Conservation (phyloP, 768 basidiomycete species). For the Suillus decipiens region DNA sequence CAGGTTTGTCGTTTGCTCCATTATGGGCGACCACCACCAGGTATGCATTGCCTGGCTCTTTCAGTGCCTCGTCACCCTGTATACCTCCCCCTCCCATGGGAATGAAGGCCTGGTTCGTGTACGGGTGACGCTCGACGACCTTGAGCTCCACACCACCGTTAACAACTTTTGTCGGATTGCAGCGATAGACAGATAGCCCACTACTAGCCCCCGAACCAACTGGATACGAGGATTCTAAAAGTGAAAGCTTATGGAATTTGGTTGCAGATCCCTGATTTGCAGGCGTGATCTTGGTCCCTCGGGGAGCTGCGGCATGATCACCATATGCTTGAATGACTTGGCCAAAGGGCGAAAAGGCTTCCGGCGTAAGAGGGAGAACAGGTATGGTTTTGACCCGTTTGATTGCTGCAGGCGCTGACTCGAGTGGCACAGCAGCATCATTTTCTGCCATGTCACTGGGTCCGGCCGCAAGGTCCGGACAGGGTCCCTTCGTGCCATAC, state of each 20-base stretch:
- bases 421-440: conserved; percentile 11
- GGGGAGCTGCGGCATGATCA: conserved; percentile 65
- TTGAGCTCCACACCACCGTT: conserved; percentile 59
- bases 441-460: conserved; percentile 1
- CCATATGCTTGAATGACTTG: conserved; percentile 88
- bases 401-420: conserved; percentile 3
- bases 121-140: conserved; percentile 87
- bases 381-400: conserved; percentile 39
- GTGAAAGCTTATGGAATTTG: conserved; percentile 91
- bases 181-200: conserved; percentile 84
- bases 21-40: conserved; percentile 88
- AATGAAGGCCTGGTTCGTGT: conserved; percentile 90
- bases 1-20: conserved; percentile 74
- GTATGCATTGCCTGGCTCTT: conserved; percentile 57
- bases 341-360: conserved; percentile 88
- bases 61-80: conserved; percentile 45
- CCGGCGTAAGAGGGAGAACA: conserved; percentile 73
- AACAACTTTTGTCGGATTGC: conserved; percentile 51
- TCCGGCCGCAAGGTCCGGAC: conserved; percentile 1
- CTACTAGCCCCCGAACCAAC: conserved; percentile 52
- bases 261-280: conserved; percentile 90
- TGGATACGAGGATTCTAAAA: conserved; percentile 70
- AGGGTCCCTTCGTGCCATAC: conserved; percentile 57
- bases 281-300: conserved; percentile 67
- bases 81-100: conserved; percentile 75